Conservation (phyloP, 805 yeast species). For the Saccharomyces mikatae region DNA sequence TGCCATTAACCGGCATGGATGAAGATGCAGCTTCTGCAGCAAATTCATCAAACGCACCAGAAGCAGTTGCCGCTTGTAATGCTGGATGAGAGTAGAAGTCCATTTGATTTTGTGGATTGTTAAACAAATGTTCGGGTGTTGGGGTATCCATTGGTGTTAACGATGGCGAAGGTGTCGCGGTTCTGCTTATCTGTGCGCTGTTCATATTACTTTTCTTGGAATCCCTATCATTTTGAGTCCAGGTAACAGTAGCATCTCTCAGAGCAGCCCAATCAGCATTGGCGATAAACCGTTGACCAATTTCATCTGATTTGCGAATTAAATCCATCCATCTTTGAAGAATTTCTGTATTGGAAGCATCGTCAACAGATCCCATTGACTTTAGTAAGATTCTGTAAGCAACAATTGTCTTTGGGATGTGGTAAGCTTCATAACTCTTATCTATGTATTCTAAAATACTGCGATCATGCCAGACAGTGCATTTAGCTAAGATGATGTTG, state of each 20-base stretch:
- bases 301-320: slow-evolving; percentile 41
- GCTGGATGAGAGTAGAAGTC: slow-evolving; percentile 31
- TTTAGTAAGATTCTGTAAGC: slow-evolving; percentile 66
- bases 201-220: slow-evolving; percentile 1
- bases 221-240: slow-evolving; percentile 25
- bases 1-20: slow-evolving; percentile 27
- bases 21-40: slow-evolving; percentile 8
- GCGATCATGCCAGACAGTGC: slow-evolving; percentile 59
- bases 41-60: slow-evolving; percentile 33
- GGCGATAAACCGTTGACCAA: slow-evolving; percentile 56
- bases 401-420: slow-evolving; percentile 55
- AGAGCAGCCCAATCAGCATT: slow-evolving; percentile 81
- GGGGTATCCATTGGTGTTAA: slow-evolving; percentile 4
- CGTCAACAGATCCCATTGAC: slow-evolving; percentile 56
- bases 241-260: slow-evolving; percentile 59
- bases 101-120: slow-evolving; percentile 16
- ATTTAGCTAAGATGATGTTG: slow-evolving; percentile 63
- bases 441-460: slow-evolving; percentile 57
- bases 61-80: slow-evolving; percentile 32
- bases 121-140: slow-evolving; percentile 4
- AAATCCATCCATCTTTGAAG: slow-evolving; percentile 48
- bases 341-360: slow-evolving; percentile 46
- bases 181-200: neutral
- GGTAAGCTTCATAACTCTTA: slow-evolving; percentile 48
- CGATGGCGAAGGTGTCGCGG: slow-evolving; percentile 9